A percentile compares a stretch with the other conserved stretches of the same genome.
Evolutionary conservation across 2,329 filamentous ascomycete species (phyloP).

Genomic region (Colletotrichum australisinense): DNA sequence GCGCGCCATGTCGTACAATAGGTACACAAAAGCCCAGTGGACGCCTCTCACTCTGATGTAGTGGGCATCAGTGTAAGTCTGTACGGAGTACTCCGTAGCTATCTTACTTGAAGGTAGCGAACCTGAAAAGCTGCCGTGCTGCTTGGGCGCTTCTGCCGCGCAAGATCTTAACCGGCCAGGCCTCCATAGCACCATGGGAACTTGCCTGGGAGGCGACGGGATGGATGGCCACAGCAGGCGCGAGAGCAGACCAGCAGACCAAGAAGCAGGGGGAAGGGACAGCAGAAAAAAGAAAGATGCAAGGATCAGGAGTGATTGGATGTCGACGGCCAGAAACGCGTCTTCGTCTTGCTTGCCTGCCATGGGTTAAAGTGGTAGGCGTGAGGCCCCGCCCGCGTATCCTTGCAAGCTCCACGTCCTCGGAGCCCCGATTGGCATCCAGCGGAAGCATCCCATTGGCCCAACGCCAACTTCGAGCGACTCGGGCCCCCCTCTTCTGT

Average conservation of each 20-base stretch:
- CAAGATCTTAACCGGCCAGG: slow-evolving; percentile 11
- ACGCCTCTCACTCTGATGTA: slow-evolving; percentile 1
- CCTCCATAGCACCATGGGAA: neutral
- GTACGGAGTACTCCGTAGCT: no score
- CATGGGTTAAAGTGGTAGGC: slow-evolving; percentile 14
- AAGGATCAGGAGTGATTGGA: neutral
- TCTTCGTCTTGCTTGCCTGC: neutral
- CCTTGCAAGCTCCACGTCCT: slow-evolving; percentile 22
- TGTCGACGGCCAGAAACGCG: slow-evolving; percentile 14
- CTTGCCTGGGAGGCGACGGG: no score
- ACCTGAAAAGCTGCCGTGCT: neutral
- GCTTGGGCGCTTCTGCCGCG: slow-evolving; percentile 1
- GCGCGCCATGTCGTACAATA: slow-evolving; percentile 8
- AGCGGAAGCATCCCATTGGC: slow-evolving; percentile 26
- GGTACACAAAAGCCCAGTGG: slow-evolving; percentile 11
- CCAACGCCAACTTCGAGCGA: neutral
- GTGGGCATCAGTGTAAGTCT: neutral
- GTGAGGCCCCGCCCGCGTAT: neutral
- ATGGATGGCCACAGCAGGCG: no score
- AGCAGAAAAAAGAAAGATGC: slow-evolving; percentile 3
- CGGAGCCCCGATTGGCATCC: slow-evolving; percentile 1
- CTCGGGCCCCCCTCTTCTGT: slow-evolving; percentile 2
- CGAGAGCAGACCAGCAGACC: neutral
- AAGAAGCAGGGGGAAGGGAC: neutral
- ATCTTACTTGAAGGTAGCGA: no score